Evolutionary conservation across 371 early-diverging fungal species (phyloP).

Genomic region (Funneliformis caledonium): DNA sequence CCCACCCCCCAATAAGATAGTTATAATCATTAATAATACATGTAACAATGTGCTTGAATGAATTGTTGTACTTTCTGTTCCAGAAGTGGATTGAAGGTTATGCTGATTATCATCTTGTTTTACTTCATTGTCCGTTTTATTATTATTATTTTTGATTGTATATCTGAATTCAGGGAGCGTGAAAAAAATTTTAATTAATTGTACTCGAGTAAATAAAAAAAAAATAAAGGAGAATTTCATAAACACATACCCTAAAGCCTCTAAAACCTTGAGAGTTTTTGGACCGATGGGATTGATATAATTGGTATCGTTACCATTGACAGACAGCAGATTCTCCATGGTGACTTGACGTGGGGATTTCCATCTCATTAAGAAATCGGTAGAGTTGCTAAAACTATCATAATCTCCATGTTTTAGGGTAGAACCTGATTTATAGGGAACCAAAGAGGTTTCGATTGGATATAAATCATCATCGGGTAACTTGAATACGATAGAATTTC

Average conservation of each 20-base stretch:
- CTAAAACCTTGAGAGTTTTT: constrained; percentile 45
- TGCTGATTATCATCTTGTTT: no score
- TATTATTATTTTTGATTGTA: no score
- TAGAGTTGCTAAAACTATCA: constrained; percentile 45
- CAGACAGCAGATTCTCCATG: constrained; percentile 42
- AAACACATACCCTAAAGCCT: constrained; percentile 51
- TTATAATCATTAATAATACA: no score
- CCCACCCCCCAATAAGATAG: no score
- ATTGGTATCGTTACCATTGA: constrained; percentile 16
- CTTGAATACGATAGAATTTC: constrained; percentile 27
- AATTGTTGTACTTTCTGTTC: no score
- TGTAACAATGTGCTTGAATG: no score
- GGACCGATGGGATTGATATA: constrained; percentile 54
- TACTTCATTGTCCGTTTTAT: no score
- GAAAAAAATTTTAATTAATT: not conserved
- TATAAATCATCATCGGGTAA: constrained; percentile 13
- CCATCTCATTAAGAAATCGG: constrained; percentile 61
- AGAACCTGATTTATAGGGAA: constrained; percentile 51
- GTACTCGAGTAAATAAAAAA: not conserved
- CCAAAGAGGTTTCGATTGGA: constrained; percentile 46
- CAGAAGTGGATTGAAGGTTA: no score
- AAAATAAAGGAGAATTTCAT: no score
- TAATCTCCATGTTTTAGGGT: constrained; percentile 59
- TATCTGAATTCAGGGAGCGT: no score
- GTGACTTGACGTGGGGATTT: constrained; percentile 47